These are phyloP conservation scores for Backusella parvicylindrica DNA, from an alignment of 192 early-diverging fungal genomes.

Conservation along the genomic window DNA sequence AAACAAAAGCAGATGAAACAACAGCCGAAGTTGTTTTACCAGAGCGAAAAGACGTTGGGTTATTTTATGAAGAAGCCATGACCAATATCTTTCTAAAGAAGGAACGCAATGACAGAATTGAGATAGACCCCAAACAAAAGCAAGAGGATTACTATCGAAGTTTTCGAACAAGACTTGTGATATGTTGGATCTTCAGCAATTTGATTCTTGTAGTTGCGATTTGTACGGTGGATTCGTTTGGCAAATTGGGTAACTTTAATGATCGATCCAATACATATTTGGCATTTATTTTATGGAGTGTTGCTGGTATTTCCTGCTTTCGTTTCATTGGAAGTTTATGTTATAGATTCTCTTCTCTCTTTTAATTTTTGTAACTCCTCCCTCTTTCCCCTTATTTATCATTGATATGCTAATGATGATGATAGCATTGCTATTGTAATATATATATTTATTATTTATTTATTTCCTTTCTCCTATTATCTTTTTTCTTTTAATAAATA, in stretches of 20 bases:
- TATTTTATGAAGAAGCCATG: slow-evolving; percentile 72
- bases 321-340: slow-evolving; percentile 64
- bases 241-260: slow-evolving; percentile 30
- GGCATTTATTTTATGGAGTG: slow-evolving; percentile 74
- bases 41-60: slow-evolving; percentile 77
- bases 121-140: slow-evolving; percentile 61
- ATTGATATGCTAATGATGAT: neutral
- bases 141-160: slow-evolving; percentile 74
- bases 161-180: slow-evolving; percentile 74
- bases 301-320: slow-evolving; percentile 59
- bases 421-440: neutral
- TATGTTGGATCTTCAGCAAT: slow-evolving; percentile 80
- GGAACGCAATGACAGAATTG: slow-evolving; percentile 35
- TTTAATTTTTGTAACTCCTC: neutral
- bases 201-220: slow-evolving; percentile 60
- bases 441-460: slow-evolving; percentile 1
- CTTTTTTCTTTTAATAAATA: neutral
- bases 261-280: slow-evolving; percentile 44
- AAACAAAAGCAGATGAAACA: slow-evolving; percentile 58
- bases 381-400: neutral
- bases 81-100: slow-evolving; percentile 40
- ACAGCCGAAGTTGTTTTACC: slow-evolving; percentile 73
- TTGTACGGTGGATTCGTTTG: slow-evolving; percentile 43
- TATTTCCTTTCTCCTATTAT: neutral
- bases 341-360: slow-evolving; percentile 54